These are phyloP conservation scores for Cercospora berteroae DNA, from an alignment of 2,329 filamentous ascomycete genomes.

Conservation along the genomic window DNA sequence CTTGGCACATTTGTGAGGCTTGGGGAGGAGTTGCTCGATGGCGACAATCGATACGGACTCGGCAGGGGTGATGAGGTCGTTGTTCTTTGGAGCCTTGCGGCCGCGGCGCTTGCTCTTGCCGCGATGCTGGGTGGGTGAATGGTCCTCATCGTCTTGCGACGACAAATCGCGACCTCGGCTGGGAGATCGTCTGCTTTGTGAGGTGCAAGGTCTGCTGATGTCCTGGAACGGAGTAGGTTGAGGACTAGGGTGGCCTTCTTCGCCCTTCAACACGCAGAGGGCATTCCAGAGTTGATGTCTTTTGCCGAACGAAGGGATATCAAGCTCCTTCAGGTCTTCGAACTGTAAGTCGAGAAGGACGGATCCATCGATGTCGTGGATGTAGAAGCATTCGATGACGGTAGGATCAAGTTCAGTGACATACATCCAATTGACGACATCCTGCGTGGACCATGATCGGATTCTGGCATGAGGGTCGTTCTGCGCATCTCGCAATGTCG, in stretches of 20 bases:
- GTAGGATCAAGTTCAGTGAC: constrained; percentile 74
- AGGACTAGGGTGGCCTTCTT: constrained; percentile 44
- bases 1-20: constrained; percentile 79
- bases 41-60: constrained; percentile 89
- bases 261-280: constrained; percentile 64
- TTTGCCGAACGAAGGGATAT: constrained; percentile 78
- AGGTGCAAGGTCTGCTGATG: constrained; percentile 46
- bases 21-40: constrained; percentile 84
- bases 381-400: constrained; percentile 78
- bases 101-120: constrained; percentile 39
- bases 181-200: constrained; percentile 28
- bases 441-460: constrained; percentile 67
- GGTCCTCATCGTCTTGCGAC: constrained; percentile 29
- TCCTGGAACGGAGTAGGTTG: constrained; percentile 51
- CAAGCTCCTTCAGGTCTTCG: constrained; percentile 78
- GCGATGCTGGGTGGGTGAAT: constrained; percentile 37
- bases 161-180: constrained; percentile 25
- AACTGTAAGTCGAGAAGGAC: constrained; percentile 90
- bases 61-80: constrained; percentile 70
- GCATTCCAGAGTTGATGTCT: constrained; percentile 77
- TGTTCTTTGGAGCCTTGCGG: constrained; percentile 44
- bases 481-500: constrained; percentile 20
- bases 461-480: constrained; percentile 40
- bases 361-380: constrained; percentile 87
- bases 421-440: constrained; percentile 84